phyloP scores from a whole-genome alignment of 306 rosid genomes.

The Trichosanthes truncata region DNA sequence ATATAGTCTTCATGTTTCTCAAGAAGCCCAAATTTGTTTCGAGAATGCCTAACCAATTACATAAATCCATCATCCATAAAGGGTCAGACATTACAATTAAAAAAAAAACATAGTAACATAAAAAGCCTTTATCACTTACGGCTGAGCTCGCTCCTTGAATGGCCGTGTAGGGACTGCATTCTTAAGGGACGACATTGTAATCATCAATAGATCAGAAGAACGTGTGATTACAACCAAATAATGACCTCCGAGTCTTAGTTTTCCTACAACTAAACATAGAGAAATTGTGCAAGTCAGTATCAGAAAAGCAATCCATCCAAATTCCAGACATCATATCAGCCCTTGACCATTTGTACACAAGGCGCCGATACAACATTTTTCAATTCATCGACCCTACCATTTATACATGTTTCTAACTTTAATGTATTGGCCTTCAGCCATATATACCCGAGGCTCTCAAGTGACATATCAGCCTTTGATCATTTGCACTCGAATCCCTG shows the following conservation, averaged over 20 bases:
- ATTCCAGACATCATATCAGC: background rate
- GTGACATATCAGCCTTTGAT: no score
- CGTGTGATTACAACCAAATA: background rate
- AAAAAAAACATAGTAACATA: background rate
- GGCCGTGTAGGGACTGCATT: conserved; percentile 61
- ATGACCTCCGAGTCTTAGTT: background rate
- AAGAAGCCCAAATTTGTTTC: conserved; percentile 63
- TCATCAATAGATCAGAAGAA: background rate
- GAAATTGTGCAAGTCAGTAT: background rate
- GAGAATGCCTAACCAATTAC: conserved; percentile 31
- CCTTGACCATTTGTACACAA: no score
- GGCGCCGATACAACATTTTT: no score
- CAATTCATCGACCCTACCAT: no score
- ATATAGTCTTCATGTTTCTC: conserved; percentile 91
- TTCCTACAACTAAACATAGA: background rate
- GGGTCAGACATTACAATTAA: background rate
- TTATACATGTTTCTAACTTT: no score
- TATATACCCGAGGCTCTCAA: no score
- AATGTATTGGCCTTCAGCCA: no score
- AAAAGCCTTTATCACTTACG: conserved; percentile 29
- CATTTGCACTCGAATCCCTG: no score
- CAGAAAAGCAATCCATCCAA: background rate
- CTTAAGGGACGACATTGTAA: conserved; percentile 60
- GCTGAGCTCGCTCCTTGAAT: conserved; percentile 78
- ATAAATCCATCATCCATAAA: background rate